Evolutionary conservation across 2,329 filamentous ascomycete species (phyloP), one percentile per base, ranked within the genome.

Genomic region (Ophiostoma perfectum): DNA sequence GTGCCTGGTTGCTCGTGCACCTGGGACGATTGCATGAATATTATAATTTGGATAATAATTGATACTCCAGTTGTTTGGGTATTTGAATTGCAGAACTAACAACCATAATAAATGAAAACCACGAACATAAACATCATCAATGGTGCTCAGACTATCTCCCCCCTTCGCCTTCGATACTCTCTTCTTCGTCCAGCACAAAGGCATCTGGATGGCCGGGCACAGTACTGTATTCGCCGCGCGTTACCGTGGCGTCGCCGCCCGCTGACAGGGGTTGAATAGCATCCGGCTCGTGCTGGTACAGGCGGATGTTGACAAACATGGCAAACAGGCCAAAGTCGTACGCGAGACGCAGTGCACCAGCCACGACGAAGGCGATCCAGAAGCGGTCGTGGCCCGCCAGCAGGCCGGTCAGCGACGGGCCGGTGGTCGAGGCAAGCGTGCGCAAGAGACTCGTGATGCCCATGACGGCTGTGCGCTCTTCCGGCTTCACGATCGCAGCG

Each of bases 381-480:
- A 88, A 88, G 9, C 77, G 76, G 12, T 83, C 76, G 27, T 75
- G 79, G 4, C 80, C 82, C 0, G 86, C 86, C 14, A 88, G 75
- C 0, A 82, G 71, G 0, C 86, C 86, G 0, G 86, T 88, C 1
- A 87, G 73, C 0, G 78, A 83, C 0, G 86, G 86, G 0, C 86
- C 81, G 0, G 80, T 75, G 69, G 80, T 86, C 70, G 85, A 81
- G 0, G 86, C 85, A 11, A 90, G 73, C 0, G 86, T 90, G 6
- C 87, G 80, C 41, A 89, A 70, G 74, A 86, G 86, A 64, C 79
- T 81, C 0, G 87, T 89, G 72, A 90, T 87, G 12, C 88, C 88
- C 86, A 90, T 88, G n/a, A 88, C 86, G 0, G 87, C 88, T 0
- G 88, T 90, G 1, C 88, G 80, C 76, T 90, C 88, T 67, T 86